A percentile compares a stretch with the other conserved stretches of the same genome.
Evolutionary conservation across 345 rosid species (phyloP).

Genomic region (Acer negundo): DNA sequence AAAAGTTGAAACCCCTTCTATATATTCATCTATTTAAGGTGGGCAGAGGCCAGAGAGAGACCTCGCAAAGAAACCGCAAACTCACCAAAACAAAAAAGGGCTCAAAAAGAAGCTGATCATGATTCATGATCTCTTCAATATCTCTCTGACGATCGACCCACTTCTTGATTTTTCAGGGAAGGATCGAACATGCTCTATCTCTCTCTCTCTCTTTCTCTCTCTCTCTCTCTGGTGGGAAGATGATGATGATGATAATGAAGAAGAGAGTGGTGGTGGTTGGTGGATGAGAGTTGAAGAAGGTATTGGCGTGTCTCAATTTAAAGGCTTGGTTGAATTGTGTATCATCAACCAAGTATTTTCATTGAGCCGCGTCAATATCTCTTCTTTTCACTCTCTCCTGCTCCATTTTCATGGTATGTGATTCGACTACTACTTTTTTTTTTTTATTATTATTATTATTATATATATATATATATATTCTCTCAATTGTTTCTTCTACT

Average conservation of each 20-base stretch:
- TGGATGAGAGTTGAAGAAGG: constrained; percentile 14
- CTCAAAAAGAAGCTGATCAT: background rate
- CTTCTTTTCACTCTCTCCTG: constrained; percentile 17
- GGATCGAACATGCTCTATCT: constrained; percentile 4
- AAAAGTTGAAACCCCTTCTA: background rate
- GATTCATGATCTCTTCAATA: background rate
- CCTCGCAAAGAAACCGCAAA: background rate
- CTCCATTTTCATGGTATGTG: constrained; percentile 11
- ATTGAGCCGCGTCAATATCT: constrained; percentile 65
- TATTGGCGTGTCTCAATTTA: constrained; percentile 52
- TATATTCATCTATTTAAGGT: background rate
- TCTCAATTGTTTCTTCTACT: background rate
- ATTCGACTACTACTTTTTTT: background rate
- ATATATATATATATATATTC: background rate
- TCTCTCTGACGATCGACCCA: too few relatives aligned
- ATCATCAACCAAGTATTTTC: constrained; percentile 30
- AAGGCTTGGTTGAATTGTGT: constrained; percentile 33
- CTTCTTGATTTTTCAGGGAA: background rate
- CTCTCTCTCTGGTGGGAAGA: background rate
- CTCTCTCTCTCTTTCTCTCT: background rate
- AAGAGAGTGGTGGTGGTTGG: constrained; percentile 16
- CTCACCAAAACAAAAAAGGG: background rate
- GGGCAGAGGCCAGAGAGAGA: background rate
- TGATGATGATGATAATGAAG: background rate
- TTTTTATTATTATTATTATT: too few relatives aligned